These are phyloP conservation scores for Plectranthus barbatus DNA, from an alignment of 257 asterid species.

Conservation along the genomic window DNA sequence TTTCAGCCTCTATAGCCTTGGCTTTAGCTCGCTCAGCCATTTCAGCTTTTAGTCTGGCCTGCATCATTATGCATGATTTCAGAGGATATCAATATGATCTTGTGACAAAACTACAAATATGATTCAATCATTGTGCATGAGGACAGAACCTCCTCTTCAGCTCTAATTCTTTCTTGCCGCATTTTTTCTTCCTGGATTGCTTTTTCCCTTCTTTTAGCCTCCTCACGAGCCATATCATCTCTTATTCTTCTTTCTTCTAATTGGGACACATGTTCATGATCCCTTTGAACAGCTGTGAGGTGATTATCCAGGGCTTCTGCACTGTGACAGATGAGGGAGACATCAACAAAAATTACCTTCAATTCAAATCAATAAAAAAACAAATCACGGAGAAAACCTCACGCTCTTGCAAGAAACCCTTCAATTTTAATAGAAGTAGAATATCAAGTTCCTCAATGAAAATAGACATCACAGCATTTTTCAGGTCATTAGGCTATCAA, in stretches of 20 bases:
- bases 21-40: slow-evolving; percentile 52
- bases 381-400: neutral
- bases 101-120: slow-evolving; percentile 1
- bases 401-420: neutral
- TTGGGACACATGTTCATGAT: slow-evolving; percentile 82
- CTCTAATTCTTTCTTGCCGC: slow-evolving; percentile 55
- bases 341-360: slow-evolving; percentile 14
- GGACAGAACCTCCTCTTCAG: slow-evolving; percentile 72
- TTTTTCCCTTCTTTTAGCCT: slow-evolving; percentile 74
- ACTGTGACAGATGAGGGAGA: slow-evolving; percentile 29
- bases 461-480: too few species aligned
- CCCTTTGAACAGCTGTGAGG: slow-evolving; percentile 79
- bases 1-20: slow-evolving; percentile 56
- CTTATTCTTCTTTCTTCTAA: slow-evolving; percentile 80
- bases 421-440: neutral
- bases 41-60: slow-evolving; percentile 65
- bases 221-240: slow-evolving; percentile 90
- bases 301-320: slow-evolving; percentile 95
- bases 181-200: slow-evolving; percentile 57
- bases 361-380: slow-evolving; percentile 3
- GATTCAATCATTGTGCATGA: neutral
- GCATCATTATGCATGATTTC: slow-evolving; percentile 25
- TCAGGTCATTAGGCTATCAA: too few species aligned
- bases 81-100: neutral
- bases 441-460: too few species aligned